Conservation (phyloP, 306 rosid species). For the Fragaria iinumae region DNA sequence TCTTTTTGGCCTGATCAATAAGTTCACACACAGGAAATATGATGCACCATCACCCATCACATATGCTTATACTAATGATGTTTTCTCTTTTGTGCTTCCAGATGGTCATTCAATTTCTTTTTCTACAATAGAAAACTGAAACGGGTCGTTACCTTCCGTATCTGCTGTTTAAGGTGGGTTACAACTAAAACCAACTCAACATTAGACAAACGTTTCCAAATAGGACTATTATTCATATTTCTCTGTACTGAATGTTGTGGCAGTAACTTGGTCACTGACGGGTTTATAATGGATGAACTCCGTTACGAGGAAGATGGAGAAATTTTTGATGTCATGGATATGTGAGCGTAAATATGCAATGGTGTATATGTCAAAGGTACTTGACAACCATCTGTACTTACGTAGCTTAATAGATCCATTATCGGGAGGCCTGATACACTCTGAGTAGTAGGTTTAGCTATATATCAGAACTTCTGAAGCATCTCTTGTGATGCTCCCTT, state of each 20-base stretch:
- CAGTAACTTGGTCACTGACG: slow-evolving; percentile 79
- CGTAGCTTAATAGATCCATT: slow-evolving; percentile 36
- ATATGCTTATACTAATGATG: slow-evolving; percentile 7
- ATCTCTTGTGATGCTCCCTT: slow-evolving; percentile 22
- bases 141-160: slow-evolving; percentile 74
- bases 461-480: not conserved
- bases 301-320: slow-evolving; percentile 64
- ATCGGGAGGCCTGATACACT: slow-evolving; percentile 10
- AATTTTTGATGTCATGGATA: slow-evolving; percentile 85
- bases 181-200: not conserved
- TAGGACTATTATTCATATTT: slow-evolving; percentile 1
- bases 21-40: not conserved
- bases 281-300: slow-evolving; percentile 49
- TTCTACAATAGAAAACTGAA: slow-evolving; percentile 87
- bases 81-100: slow-evolving; percentile 32
- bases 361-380: slow-evolving; percentile 24
- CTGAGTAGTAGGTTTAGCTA: slow-evolving; percentile 21
- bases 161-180: slow-evolving; percentile 86
- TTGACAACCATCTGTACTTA: slow-evolving; percentile 30
- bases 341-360: slow-evolving; percentile 39
- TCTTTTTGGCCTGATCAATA: not conserved
- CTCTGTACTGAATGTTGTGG: slow-evolving; percentile 18
- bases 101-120: slow-evolving; percentile 95
- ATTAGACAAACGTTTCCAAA: not conserved
- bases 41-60: not conserved